These are phyloP conservation scores for Stemphylium lycopersici DNA, from an alignment of 2,329 filamentous ascomycete genomes.

Conservation along the genomic window DNA sequence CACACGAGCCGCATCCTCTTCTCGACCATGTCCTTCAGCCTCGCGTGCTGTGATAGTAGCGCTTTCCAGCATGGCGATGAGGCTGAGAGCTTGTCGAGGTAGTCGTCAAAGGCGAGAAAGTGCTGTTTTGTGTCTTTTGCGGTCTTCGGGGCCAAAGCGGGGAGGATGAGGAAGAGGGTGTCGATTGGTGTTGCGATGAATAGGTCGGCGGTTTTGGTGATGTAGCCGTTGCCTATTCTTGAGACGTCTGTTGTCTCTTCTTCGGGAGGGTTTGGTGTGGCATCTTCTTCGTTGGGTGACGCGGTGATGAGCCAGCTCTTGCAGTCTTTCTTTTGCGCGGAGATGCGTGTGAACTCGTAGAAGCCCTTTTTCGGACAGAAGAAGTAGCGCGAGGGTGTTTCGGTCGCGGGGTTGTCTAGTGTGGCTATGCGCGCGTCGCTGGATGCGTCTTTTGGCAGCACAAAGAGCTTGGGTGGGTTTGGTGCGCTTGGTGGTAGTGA, in stretches of 20 bases:
- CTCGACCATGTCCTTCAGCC: conserved; percentile 59
- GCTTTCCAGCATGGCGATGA: conserved; percentile 64
- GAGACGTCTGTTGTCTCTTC: conserved; percentile 5
- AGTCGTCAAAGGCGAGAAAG: conserved; percentile 73
- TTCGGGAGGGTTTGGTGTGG: background rate
- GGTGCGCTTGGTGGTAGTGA: conserved; percentile 45
- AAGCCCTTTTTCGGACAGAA: conserved; percentile 65
- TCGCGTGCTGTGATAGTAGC: conserved; percentile 56
- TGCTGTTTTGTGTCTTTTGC: conserved; percentile 62
- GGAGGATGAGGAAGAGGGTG: conserved; percentile 80
- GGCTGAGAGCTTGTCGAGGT: conserved; percentile 68
- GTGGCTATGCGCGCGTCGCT: conserved; percentile 61
- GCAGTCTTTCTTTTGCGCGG: conserved; percentile 56
- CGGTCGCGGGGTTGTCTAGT: conserved; percentile 61
- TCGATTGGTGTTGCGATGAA: conserved; percentile 85
- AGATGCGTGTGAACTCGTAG: conserved; percentile 66
- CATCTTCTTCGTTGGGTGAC: conserved; percentile 8
- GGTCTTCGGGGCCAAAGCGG: conserved; percentile 64
- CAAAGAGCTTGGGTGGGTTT: conserved; percentile 60
- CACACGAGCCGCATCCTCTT: conserved; percentile 73
- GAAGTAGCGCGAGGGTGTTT: conserved; percentile 58
- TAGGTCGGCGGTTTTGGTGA: conserved; percentile 74
- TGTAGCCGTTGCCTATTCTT: conserved; percentile 53
- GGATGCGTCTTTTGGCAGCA: conserved; percentile 62
- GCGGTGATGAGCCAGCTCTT: conserved; percentile 61